Conservation (phyloP, 208 protist genomes). For the Endotrypanum monterogeii region DNA sequence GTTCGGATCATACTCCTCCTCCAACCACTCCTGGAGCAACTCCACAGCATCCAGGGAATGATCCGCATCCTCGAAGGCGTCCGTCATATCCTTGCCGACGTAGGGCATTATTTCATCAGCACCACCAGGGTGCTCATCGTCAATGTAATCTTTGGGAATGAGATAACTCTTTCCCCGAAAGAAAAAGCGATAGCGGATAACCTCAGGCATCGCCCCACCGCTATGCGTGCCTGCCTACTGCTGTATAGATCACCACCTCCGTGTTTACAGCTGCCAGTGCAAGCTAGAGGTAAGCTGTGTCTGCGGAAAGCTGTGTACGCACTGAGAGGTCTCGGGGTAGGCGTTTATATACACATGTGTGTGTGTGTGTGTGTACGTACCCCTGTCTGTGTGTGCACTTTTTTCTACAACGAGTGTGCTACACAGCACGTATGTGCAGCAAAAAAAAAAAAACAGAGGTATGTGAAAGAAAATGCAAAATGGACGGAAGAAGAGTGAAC, state of each 20-base stretch:
- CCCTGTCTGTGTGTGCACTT: background rate
- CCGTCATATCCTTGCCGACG: slow-evolving; percentile 37
- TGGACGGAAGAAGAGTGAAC: background rate
- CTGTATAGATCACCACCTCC: background rate
- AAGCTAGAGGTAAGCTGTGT: background rate
- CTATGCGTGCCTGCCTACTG: background rate
- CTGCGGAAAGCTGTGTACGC: background rate
- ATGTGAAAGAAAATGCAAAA: background rate
- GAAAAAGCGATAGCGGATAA: slow-evolving; percentile 28
- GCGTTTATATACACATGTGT: too few relatives aligned
- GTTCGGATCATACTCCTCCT: slow-evolving; percentile 19
- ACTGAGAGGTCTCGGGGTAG: background rate
- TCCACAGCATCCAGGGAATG: slow-evolving; percentile 36
- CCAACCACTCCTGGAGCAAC: slow-evolving; percentile 41
- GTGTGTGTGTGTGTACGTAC: background rate
- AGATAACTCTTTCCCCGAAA: slow-evolving; percentile 33
- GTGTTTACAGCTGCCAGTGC: background rate
- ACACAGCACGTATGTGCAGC: background rate
- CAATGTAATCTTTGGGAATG: slow-evolving; percentile 33
- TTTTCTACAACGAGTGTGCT: background rate
- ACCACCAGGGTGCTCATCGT: slow-evolving; percentile 44
- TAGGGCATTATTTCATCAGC: slow-evolving; percentile 29
- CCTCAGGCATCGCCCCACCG: slow-evolving; percentile 2
- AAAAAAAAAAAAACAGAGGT: too few relatives aligned
- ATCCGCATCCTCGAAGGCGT: slow-evolving; percentile 37